Evolutionary conservation across 2,329 filamentous ascomycete species (phyloP).

Genomic region (Orbilia javanica): DNA sequence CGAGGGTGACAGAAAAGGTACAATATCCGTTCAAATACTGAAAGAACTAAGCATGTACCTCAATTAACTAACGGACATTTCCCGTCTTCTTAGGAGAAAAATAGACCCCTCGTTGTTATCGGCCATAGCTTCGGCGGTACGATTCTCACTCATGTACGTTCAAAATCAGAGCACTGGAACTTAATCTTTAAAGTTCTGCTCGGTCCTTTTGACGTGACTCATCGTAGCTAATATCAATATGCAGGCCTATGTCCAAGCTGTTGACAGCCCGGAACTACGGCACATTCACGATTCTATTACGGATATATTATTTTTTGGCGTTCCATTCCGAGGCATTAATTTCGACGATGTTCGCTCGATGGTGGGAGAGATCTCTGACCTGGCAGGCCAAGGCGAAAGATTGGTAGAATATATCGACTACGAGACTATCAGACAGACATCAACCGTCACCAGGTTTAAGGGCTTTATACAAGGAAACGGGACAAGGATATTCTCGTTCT

Average conservation of each 20-base stretch:
- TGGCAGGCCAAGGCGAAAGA: background rate
- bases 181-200: too few species aligned
- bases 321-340: background rate
- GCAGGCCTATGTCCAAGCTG: background rate
- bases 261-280: too few species aligned
- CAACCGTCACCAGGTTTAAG: background rate
- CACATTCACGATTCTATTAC: background rate
- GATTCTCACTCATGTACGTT: background rate
- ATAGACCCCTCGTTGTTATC: background rate
- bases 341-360: background rate
- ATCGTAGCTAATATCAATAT: background rate
- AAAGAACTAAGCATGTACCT: background rate
- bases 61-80: background rate
- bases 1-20: background rate
- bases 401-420: background rate
- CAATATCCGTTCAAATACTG: background rate
- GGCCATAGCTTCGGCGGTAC: constrained; percentile 3
- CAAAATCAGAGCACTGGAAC: background rate
- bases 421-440: background rate
- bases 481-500: background rate
- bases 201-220: too few species aligned
- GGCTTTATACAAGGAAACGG: background rate
- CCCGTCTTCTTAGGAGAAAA: background rate
- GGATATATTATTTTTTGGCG: background rate
- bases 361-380: background rate